Evolutionary conservation across 805 yeast genomes (phyloP).

Genomic region (Cyberlindnera bimundalis): DNA sequence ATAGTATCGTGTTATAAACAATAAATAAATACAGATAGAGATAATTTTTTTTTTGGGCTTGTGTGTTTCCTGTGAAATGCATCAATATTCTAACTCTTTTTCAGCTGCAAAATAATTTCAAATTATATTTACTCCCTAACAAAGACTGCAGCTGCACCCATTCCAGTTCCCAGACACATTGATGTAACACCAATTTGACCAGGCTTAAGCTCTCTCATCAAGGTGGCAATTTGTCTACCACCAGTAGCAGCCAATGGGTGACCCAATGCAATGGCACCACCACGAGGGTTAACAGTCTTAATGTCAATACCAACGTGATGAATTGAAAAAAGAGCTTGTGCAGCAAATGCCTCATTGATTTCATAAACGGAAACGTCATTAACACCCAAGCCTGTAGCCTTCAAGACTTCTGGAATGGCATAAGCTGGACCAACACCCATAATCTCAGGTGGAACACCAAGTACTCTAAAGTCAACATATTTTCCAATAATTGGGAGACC

Average conservation of each 20-base stretch:
- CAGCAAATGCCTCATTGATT: constrained; percentile 96
- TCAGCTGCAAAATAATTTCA: too few relatives aligned
- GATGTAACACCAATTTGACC: constrained; percentile 89
- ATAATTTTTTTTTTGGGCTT: too few relatives aligned
- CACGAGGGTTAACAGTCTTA: constrained; percentile 80
- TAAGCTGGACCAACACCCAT: constrained; percentile 98
- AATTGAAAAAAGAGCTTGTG: constrained; percentile 82
- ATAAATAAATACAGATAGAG: too few relatives aligned
- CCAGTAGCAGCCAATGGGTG: constrained; percentile 92
- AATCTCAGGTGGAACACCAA: constrained; percentile 95
- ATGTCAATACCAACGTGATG: constrained; percentile 60
- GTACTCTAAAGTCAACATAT: constrained; percentile 72
- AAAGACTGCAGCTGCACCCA: constrained; percentile 94
- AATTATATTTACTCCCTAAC: constrained; percentile 56
- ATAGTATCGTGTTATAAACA: too few relatives aligned
- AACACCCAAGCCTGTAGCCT: constrained; percentile 53
- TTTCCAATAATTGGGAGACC: constrained; percentile 75
- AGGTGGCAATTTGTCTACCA: constrained; percentile 89
- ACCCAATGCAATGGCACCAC: constrained; percentile 96
- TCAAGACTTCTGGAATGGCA: constrained; percentile 84
- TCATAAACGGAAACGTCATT: constrained; percentile 76
- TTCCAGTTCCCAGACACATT: constrained; percentile 98
- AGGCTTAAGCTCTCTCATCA: constrained; percentile 70
- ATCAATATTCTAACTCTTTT: too few relatives aligned
- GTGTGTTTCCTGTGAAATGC: too few relatives aligned